These are phyloP conservation scores for Blastobotrys capitulatus DNA, from an alignment of 1,139 yeast species.

Conservation along the genomic window DNA sequence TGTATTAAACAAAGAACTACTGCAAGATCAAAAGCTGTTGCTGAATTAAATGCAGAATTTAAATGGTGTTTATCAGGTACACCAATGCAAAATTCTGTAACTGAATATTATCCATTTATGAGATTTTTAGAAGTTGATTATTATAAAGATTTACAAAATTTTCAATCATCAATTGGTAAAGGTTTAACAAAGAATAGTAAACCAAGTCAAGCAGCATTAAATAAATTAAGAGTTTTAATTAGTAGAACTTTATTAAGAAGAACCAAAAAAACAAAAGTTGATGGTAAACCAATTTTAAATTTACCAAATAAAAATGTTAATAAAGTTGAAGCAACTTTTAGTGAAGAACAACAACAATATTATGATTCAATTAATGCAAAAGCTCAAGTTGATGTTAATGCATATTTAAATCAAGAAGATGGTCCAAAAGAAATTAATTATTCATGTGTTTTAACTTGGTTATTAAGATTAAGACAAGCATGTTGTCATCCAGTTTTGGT, in stretches of 20 bases:
- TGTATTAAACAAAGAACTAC: slow-evolving; percentile 72
- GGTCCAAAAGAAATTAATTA: slow-evolving; percentile 33
- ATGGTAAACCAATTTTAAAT: slow-evolving; percentile 65
- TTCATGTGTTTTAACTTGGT: slow-evolving; percentile 61
- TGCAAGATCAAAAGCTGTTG: slow-evolving; percentile 61
- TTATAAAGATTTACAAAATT: slow-evolving; percentile 45
- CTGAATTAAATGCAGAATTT: slow-evolving; percentile 47
- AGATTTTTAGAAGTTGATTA: slow-evolving; percentile 61
- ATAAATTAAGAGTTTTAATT: slow-evolving; percentile 65
- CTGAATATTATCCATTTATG: slow-evolving; percentile 72
- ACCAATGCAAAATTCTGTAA: slow-evolving; percentile 83
- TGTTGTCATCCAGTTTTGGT: slow-evolving; percentile 82
- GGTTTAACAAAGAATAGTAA: slow-evolving; percentile 43
- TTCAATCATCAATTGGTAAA: slow-evolving; percentile 51
- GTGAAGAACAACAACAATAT: slow-evolving; percentile 46
- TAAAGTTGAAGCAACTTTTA: slow-evolving; percentile 47
- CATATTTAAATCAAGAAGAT: slow-evolving; percentile 35
- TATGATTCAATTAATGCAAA: slow-evolving; percentile 55
- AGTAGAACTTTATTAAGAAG: slow-evolving; percentile 76
- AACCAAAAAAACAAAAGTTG: slow-evolving; percentile 66
- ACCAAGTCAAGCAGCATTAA: slow-evolving; percentile 38
- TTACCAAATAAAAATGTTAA: slow-evolving; percentile 61
- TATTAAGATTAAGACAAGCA: slow-evolving; percentile 81
- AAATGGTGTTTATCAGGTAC: slow-evolving; percentile 91
- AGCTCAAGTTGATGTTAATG: slow-evolving; percentile 53